Percentiles rank a stretch among this genome's conserved stretches.
Evolutionary conservation across 176 grass and related monocot genomes (phyloP).

Genomic region (Sorghum bicolor): DNA sequence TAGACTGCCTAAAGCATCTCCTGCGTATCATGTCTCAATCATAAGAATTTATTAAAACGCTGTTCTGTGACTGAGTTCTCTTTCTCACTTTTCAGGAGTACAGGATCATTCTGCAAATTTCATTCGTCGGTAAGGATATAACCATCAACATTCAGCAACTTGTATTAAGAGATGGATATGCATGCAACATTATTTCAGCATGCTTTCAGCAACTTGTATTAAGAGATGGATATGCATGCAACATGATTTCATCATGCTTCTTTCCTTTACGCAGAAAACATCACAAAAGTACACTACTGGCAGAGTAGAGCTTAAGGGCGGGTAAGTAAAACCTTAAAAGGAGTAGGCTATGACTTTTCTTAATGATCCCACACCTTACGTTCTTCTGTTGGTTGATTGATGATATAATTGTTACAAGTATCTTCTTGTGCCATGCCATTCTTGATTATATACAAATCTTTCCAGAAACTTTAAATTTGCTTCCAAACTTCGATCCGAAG

Average conservation of each 20-base stretch:
- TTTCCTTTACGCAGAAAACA: conserved; percentile 54
- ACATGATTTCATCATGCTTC: conserved; percentile 20
- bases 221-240: not conserved
- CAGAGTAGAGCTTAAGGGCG: conserved; percentile 83
- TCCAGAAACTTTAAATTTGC: conserved; percentile 65
- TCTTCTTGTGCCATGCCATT: not conserved
- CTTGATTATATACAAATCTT: not conserved
- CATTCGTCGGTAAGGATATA: conserved; percentile 72
- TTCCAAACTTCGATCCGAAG: conserved; percentile 64
- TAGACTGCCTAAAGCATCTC: not conserved
- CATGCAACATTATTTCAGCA: not conserved
- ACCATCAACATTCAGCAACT: conserved; percentile 7
- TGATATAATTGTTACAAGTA: not conserved
- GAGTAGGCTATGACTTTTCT: not conserved
- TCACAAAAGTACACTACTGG: conserved; percentile 70
- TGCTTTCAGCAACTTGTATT: conserved; percentile 18
- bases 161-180: not conserved
- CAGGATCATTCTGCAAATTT: conserved; percentile 82
- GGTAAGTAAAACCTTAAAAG: conserved; percentile 54
- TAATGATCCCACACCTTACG: not conserved
- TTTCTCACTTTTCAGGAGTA: conserved; percentile 47
- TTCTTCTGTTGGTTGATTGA: not conserved
- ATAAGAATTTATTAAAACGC: not conserved
- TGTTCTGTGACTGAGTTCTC: conserved; percentile 4
- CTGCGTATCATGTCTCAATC: not conserved